Conservation (phyloP, 2,329 filamentous ascomycete species). For the Fusarium circinatum region DNA sequence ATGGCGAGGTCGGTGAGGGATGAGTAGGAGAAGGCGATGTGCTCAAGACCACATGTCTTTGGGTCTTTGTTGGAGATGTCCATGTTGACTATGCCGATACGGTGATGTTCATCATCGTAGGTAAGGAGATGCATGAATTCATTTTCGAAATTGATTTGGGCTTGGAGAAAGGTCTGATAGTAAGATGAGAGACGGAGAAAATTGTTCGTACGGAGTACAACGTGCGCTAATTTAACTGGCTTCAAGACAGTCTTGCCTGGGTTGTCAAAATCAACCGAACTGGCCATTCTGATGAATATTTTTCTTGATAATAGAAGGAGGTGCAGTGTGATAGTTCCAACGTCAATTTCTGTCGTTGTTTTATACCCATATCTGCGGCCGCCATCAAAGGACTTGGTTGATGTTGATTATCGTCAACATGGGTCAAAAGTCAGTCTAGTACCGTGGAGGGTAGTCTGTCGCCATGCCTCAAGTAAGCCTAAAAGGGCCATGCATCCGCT, state of each 20-base stretch:
- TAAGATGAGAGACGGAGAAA: not conserved
- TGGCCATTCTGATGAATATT: too few species aligned
- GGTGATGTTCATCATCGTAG: not conserved
- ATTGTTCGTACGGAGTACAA: not conserved
- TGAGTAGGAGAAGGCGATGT: not conserved
- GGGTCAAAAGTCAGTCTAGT: too few species aligned
- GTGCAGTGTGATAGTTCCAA: too few species aligned
- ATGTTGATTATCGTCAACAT: too few species aligned
- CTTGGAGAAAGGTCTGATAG: not conserved
- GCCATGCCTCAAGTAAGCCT: too few species aligned
- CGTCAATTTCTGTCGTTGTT: too few species aligned
- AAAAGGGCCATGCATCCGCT: too few species aligned
- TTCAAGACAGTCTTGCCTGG: not conserved
- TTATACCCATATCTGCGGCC: too few species aligned
- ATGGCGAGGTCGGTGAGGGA: not conserved
- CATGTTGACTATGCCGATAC: not conserved
- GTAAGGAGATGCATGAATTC: not conserved
- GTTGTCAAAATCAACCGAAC: not conserved
- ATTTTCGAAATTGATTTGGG: not conserved
- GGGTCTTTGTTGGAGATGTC: not conserved
- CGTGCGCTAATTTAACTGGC: not conserved
- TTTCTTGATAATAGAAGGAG: too few species aligned
- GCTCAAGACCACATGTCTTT: not conserved
- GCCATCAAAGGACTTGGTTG: too few species aligned
- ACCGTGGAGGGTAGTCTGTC: too few species aligned